Evolutionary conservation across 768 basidiomycete species (phyloP).

Genomic region (Trametes cingulata): DNA sequence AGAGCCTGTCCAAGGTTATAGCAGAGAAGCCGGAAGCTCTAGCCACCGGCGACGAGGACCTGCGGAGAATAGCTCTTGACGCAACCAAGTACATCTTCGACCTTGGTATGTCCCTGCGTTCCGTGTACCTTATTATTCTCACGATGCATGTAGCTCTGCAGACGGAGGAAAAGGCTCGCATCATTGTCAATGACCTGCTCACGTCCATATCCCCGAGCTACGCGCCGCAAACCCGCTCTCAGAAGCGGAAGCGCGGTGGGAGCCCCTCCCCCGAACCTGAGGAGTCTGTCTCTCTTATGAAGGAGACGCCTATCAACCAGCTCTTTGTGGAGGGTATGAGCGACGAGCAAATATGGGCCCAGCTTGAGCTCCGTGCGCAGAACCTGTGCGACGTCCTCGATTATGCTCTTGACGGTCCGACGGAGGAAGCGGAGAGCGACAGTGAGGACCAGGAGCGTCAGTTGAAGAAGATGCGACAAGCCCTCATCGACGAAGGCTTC

Average conservation of each 20-base stretch:
- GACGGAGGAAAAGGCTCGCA: slow-evolving; percentile 64
- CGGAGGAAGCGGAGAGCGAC: slow-evolving; percentile 13
- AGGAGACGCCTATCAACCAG: slow-evolving; percentile 70
- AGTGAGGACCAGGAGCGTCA: slow-evolving; percentile 34
- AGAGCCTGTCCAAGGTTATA: slow-evolving; percentile 52
- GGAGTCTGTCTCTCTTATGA: slow-evolving; percentile 33
- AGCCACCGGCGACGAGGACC: slow-evolving; percentile 51
- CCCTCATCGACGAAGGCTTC: slow-evolving; percentile 32
- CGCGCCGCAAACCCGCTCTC: slow-evolving; percentile 77
- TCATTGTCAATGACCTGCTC: slow-evolving; percentile 66
- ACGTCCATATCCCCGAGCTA: slow-evolving; percentile 63
- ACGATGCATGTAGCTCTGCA: slow-evolving; percentile 51
- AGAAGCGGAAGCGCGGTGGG: slow-evolving; percentile 45
- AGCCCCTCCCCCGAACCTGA: slow-evolving; percentile 36
- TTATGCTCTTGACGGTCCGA: slow-evolving; percentile 57
- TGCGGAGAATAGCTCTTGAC: slow-evolving; percentile 57
- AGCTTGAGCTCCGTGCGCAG: slow-evolving; percentile 80
- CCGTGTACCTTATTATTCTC: slow-evolving; percentile 6
- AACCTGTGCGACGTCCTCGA: slow-evolving; percentile 71
- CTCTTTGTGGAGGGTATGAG: slow-evolving; percentile 81
- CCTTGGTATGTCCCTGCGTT: slow-evolving; percentile 52
- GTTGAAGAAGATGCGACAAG: slow-evolving; percentile 26
- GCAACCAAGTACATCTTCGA: slow-evolving; percentile 81
- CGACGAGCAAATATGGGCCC: slow-evolving; percentile 89
- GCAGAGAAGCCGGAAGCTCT: slow-evolving; percentile 56